Base-by-base conservation (phyloP, 768 basidiomycete species). In the Boletus pseudo-olivaceus region DNA sequence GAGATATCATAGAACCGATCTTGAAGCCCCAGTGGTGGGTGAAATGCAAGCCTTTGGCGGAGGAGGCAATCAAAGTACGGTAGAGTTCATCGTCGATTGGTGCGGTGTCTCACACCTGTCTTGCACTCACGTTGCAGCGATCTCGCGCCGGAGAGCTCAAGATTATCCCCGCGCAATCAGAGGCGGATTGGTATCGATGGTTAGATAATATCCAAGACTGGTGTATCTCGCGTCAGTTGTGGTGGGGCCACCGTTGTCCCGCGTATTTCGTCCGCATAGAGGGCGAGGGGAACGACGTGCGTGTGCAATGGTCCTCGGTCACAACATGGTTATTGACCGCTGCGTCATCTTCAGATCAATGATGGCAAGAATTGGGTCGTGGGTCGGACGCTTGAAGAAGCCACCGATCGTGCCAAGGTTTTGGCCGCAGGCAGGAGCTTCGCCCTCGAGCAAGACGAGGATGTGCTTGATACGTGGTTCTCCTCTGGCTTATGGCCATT, bases 1-100 rank as follows among this genome's bases (percentile, higher is more conserved):
- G 96, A 1, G 97, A 99, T 67, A 72, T 99, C 50, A 97, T 98
- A 60, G 97, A 99, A 71, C 88, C 91, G 2, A 76, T 98, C 20
- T 75, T 98, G 63, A 98, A 97, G 71, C 97, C 97, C 0, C 97
- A 99, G 68, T 99, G 97, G 97, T 99, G 96, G 95, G 88, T 99
- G 34, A 84, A 87, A 70, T 96, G 94, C 75, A 84, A 91, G 70
- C 88, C 88, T 1, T 75, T 98, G 48, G 94, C 96, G 0, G 87
- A 93, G 49, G 91, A 94, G 63, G 93, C 90, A 6, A 80, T 96
- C 68, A 84, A 85, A 77, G 94, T 91, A 60, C 47, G 67, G 46
- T 30, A 2, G 11, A 2, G n/a, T 26, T 7, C n/a, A 17, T 27
- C 12, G 1, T 23, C 37, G 17, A 15, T 15, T 8, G 17, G 8